Evolutionary conservation across 163 green algal genomes (phyloP).

Genomic region (Trebouxia gelatinosa): DNA sequence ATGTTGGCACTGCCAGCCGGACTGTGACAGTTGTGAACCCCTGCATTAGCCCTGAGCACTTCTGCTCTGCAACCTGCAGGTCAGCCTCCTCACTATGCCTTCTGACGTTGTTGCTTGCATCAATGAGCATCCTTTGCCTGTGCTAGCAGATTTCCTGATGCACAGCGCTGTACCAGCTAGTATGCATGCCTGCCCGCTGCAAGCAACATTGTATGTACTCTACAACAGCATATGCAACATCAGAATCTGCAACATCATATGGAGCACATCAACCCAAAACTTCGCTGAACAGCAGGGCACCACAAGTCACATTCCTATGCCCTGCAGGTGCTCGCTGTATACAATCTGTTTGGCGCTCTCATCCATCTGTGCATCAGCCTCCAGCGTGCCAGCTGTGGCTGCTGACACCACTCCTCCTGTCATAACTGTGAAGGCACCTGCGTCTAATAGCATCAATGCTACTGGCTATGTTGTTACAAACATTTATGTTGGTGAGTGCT

Average conservation of each 20-base stretch:
- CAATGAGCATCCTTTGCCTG: not conserved
- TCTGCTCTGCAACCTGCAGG: conserved; percentile 15
- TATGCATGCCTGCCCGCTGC: not conserved
- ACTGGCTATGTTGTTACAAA: not conserved
- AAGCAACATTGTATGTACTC: not conserved
- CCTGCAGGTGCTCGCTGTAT: conserved; percentile 1
- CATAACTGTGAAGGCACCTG: conserved; percentile 12
- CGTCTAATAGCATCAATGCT: not conserved
- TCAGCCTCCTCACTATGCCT: not conserved
- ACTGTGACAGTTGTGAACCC: conserved; percentile 12
- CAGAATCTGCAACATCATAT: too few species aligned
- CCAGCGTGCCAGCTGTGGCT: not conserved
- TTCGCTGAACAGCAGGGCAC: too few species aligned
- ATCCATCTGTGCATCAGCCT: conserved; percentile 3
- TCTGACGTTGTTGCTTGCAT: not conserved
- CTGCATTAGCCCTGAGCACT: conserved; percentile 1
- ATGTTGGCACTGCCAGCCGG: conserved; percentile 2
- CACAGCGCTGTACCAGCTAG: not conserved
- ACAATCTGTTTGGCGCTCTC: not conserved
- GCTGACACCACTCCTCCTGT: not conserved
- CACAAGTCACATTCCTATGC: too few species aligned
- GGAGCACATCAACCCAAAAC: too few species aligned
- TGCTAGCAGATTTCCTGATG: not conserved
- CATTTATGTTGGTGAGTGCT: not conserved
- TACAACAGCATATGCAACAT: not conserved